These are phyloP conservation scores for Cucumis sativus DNA, from an alignment of 306 rosid species.

Conservation along the genomic window DNA sequence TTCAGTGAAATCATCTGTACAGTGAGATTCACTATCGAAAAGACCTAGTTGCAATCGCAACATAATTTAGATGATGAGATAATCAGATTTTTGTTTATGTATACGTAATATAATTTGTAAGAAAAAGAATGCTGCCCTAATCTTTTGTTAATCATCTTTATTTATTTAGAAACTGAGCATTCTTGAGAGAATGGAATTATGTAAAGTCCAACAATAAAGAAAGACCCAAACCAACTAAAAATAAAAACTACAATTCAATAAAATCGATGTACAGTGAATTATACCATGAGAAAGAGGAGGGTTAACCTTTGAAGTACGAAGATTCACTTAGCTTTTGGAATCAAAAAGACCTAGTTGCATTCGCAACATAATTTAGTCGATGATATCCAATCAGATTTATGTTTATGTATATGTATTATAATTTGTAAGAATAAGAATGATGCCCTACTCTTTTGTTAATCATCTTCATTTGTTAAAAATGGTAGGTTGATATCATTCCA, in stretches of 20 bases:
- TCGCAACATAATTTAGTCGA: not conserved
- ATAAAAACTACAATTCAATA: too few species aligned
- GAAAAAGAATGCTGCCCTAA: not conserved
- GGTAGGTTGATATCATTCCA: slow-evolving; percentile 71
- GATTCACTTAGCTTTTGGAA: not conserved
- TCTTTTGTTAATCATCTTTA: not conserved
- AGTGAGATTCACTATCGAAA: not conserved
- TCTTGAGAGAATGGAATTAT: too few species aligned
- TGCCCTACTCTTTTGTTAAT: not conserved
- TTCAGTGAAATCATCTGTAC: not conserved
- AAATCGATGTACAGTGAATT: not conserved
- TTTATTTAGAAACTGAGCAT: too few species aligned
- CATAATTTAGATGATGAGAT: not conserved
- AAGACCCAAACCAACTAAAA: too few species aligned
- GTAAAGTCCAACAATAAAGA: too few species aligned
- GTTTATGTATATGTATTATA: not conserved
- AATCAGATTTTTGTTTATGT: not conserved
- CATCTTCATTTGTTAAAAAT: not conserved
- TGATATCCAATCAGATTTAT: not conserved
- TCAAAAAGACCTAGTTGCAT: not conserved
- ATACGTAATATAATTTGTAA: not conserved
- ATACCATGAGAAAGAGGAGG: not conserved
- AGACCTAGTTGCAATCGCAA: not conserved
- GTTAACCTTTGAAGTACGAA: not conserved
- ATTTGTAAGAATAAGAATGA: not conserved